Evolutionary conservation across 306 rosid species (phyloP), one percentile per base, ranked within the genome.

Genomic region (Lathyrus oleraceus): DNA sequence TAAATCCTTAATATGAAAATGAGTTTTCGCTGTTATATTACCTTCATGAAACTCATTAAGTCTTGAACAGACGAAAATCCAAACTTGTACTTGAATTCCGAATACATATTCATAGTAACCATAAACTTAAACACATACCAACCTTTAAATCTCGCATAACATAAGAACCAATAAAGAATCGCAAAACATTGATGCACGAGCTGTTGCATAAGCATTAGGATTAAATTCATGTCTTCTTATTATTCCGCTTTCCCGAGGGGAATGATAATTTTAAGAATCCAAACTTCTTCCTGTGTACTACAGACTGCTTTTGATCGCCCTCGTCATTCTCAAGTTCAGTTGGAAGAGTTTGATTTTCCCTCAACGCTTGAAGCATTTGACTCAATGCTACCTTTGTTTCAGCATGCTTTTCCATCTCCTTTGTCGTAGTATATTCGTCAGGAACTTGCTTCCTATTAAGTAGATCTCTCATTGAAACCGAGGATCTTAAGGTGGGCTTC

Each of bases 181-280:
- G 12, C 76, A 69, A 72, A 27, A 66, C 9, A 73, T 38, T 48
- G 51, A 63, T 58, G 52, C 74, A 72, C 12, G 28, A 74, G 21
- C 8, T 61, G 39, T 21, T 67, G 19, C 28, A 25, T 51, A 69
- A 60, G 65, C 82, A 61, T 66, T 67, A 67, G 45, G 67, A 84
- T 78, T 43, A 38, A 65, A 77, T 15, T 69, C 79, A 96, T 30
- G 67, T 51, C 81, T 78, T 94, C 75, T 83, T 91, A 90, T 86
- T 89, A 63, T 83, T 87, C 52, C 78, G 72, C 83, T 52, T 94
- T 16, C 86, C 30, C 86, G 87, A 69, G 25, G 98, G 97, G 39
- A 93, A 81, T 28, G 99, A 89, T 67, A 94, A 84, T 38, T 86
- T 95, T 70, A 94, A 88, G 86, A 94, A 91, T 47, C 99, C 89